Conservation (phyloP, 2,329 filamentous ascomycete genomes). For the Kalmusia sp. region DNA sequence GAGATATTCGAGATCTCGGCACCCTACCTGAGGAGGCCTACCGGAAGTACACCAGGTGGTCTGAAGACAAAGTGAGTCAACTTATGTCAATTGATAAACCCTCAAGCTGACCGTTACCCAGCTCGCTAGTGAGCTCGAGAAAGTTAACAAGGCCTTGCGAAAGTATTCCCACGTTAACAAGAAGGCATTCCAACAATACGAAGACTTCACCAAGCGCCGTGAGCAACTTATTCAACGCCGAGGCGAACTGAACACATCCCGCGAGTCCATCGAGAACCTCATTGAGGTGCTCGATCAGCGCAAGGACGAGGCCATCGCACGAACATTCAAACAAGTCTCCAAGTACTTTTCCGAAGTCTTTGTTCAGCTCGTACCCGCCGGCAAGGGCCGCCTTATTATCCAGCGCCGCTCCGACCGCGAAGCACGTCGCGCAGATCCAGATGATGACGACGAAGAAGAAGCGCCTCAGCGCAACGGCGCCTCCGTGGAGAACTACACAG, state of each 20-base stretch:
- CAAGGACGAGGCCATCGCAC: slow-evolving; percentile 97
- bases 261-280: slow-evolving; percentile 87
- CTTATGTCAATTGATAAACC: neutral
- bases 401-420: slow-evolving; percentile 84
- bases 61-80: slow-evolving; percentile 72
- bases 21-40: slow-evolving; percentile 94
- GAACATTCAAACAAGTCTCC: slow-evolving; percentile 97
- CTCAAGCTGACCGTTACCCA: slow-evolving; percentile 26
- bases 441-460: slow-evolving; percentile 54
- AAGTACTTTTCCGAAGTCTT: slow-evolving; percentile 93
- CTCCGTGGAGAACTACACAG: slow-evolving; percentile 91
- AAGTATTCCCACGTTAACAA: slow-evolving; percentile 99
- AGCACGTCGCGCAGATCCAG: slow-evolving; percentile 71
- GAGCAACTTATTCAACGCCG: slow-evolving; percentile 85
- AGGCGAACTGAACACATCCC: slow-evolving; percentile 84
- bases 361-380: slow-evolving; percentile 91
- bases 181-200: slow-evolving; percentile 99
- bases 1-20: slow-evolving; percentile 90
- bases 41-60: slow-evolving; percentile 85
- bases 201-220: slow-evolving; percentile 92
- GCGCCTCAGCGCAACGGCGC: slow-evolving; percentile 20
- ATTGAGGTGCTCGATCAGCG: slow-evolving; percentile 91
- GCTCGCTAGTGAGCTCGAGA: slow-evolving; percentile 71
- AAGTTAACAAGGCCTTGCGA: slow-evolving; percentile 90
- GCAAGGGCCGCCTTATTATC: slow-evolving; percentile 89